phyloP scores from a whole-genome alignment of 2,329 filamentous ascomycete genomes.

The Rutstroemia sydowiana region DNA sequence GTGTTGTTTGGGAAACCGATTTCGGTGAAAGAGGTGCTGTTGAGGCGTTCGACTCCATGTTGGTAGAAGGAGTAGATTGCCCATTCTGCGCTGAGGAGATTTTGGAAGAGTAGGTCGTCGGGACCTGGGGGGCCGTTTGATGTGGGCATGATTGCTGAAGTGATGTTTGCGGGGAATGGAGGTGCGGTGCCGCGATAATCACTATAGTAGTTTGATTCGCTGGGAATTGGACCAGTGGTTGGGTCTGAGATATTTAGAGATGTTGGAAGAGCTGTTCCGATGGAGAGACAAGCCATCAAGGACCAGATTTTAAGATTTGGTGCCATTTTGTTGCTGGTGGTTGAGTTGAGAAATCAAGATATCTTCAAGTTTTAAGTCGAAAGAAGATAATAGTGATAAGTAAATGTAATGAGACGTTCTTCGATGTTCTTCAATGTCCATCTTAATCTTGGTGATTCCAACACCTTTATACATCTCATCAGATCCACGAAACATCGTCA shows the following conservation, averaged over 20 bases:
- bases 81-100: conserved; percentile 39
- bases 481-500: no score
- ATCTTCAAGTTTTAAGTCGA: no score
- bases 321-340: neutral
- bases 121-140: conserved; percentile 27
- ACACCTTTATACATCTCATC: no score
- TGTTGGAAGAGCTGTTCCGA: neutral
- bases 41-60: conserved; percentile 35
- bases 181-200: conserved; percentile 28
- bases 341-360: neutral
- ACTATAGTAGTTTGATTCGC: conserved; percentile 30
- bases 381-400: no score
- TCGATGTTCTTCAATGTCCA: no score
- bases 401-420: no score
- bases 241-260: neutral
- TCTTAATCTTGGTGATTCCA: no score
- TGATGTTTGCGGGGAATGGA: conserved; percentile 34
- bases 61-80: conserved; percentile 39
- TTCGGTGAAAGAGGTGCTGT: conserved; percentile 29
- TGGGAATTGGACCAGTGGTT: conserved; percentile 23
- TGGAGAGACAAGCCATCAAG: neutral
- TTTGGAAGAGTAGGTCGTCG: conserved; percentile 39
- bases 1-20: conserved; percentile 34
- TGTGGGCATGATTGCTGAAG: conserved; percentile 29
- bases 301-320: neutral